A percentile compares a stretch with the other conserved stretches of the same genome.
These are phyloP conservation scores for Pseudogymnoascus sp. DNA, from an alignment of 2,329 filamentous ascomycete species.

Conservation along the genomic window DNA sequence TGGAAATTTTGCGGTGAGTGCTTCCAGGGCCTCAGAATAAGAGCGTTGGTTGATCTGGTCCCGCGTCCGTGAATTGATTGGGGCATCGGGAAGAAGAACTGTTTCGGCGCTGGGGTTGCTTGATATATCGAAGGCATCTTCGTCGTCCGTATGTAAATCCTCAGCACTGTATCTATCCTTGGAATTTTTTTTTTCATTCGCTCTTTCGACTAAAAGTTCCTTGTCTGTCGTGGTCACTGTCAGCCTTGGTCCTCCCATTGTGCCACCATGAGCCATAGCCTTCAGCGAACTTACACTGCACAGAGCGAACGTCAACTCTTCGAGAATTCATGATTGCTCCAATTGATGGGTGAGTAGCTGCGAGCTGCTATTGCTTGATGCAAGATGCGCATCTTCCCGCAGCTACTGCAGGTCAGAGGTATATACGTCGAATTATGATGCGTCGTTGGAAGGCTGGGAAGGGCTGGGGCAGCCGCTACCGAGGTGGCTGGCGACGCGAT, in stretches of 20 bases:
- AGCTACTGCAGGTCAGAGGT: constrained; percentile 6
- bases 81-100: neutral
- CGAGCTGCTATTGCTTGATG: neutral
- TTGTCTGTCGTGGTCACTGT: neutral
- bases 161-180: neutral
- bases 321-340: constrained; percentile 6
- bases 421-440: constrained; percentile 7
- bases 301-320: neutral
- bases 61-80: constrained; percentile 9
- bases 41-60: constrained; percentile 14
- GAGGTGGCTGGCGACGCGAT: constrained; percentile 7
- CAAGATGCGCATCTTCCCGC: constrained; percentile 8
- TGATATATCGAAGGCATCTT: constrained; percentile 19
- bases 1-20: constrained; percentile 18
- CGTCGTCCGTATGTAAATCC: constrained; percentile 20
- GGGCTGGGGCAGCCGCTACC: constrained; percentile 2
- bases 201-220: neutral
- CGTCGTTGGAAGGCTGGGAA: neutral
- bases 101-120: neutral
- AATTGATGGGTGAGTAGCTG: constrained; percentile 3
- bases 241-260: neutral
- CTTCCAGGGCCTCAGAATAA: constrained; percentile 12
- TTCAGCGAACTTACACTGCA: constrained; percentile 7
- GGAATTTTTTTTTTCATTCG: constrained; percentile 7
- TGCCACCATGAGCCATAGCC: neutral